Base-by-base conservation (phyloP, 768 basidiomycete species). In the Stropharia rugosoannulata region DNA sequence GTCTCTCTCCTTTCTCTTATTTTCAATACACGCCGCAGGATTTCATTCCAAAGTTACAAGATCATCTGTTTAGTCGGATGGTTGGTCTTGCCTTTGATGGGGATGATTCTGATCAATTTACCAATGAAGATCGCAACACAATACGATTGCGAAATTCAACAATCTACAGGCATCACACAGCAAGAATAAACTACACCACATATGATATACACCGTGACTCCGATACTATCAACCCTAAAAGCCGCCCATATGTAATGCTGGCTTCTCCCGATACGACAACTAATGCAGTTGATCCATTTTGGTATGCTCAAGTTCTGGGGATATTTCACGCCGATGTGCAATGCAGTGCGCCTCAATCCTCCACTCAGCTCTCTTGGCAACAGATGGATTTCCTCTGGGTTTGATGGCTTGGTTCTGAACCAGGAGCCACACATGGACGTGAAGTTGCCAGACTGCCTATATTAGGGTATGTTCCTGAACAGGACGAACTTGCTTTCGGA, bases 401-500 rank as follows among this genome's bases (percentile, higher is more conserved):
- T n/a, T n/a, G n/a, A n/a, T n/a, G 58, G 46, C 6, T 51, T 32
- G 3, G n/a, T n/a, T n/a, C n/a, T n/a, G n/a, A n/a, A n/a, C n/a
- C n/a, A n/a, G n/a, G n/a, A n/a, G n/a, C n/a, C n/a, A 12, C 22
- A 0, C 47, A 18, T 1, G 59, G 59, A n/a, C 29, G 16, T 5
- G 10, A n/a, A 10, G 10, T 25, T 13, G 48, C 22, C 16, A 51
- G 39, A 6, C 54, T 64, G 15, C 49, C 59, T 41, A 52, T 59
- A 4, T n/a, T 73, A 7, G 62, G 63, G 3, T 73, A 69, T 59
- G 47, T 68, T 0, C 58, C 51, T 1, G 41, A 42, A 1, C 29
- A 25, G 0, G 62, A 68, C 36, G 25, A 45, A 5, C 45, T 57
- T 4, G 68, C 67, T 0, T 72, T 71, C 56, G 68, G 68, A 6